Conservation (phyloP, 345 rosid species). For the Melastoma malabathricum region DNA sequence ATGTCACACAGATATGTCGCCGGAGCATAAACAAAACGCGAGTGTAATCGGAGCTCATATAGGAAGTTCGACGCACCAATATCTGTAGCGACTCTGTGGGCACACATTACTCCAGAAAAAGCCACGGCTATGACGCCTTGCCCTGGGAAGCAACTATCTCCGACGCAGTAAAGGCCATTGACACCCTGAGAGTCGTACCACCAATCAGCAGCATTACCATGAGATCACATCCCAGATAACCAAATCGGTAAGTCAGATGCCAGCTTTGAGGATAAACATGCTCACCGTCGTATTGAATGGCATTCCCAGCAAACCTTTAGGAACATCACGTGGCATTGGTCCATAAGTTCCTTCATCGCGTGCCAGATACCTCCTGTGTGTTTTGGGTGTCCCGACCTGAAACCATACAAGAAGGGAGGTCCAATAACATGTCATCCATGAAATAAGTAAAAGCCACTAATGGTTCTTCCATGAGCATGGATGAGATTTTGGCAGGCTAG, state of each 20-base stretch:
- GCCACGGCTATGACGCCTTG: conserved; percentile 97
- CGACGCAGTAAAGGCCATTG: conserved; percentile 77
- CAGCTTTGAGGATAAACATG: not conserved
- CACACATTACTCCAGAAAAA: conserved; percentile 92
- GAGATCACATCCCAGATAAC: not conserved
- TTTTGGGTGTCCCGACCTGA: conserved; percentile 86
- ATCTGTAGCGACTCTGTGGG: conserved; percentile 96
- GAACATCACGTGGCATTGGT: conserved; percentile 75
- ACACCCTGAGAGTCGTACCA: conserved; percentile 37
- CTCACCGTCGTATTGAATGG: conserved; percentile 90
- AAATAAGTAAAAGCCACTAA: too few relatives aligned
- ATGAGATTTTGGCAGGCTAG: too few relatives aligned
- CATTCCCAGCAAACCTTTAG: conserved; percentile 94
- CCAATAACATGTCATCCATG: not conserved
- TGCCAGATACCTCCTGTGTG: conserved; percentile 78
- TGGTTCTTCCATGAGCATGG: too few relatives aligned
- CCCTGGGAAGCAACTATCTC: conserved; percentile 98
- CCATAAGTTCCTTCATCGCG: conserved; percentile 84
- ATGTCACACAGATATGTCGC: too few relatives aligned
- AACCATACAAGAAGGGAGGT: not conserved
- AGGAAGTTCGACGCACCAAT: conserved; percentile 37
- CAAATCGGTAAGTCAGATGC: too few relatives aligned
- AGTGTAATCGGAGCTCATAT: too few relatives aligned
- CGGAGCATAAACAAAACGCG: too few relatives aligned
- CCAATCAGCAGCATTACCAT: conserved; percentile 1